phyloP scores from a whole-genome alignment of 805 yeast species.

The Limtongozyma cylindracea region DNA sequence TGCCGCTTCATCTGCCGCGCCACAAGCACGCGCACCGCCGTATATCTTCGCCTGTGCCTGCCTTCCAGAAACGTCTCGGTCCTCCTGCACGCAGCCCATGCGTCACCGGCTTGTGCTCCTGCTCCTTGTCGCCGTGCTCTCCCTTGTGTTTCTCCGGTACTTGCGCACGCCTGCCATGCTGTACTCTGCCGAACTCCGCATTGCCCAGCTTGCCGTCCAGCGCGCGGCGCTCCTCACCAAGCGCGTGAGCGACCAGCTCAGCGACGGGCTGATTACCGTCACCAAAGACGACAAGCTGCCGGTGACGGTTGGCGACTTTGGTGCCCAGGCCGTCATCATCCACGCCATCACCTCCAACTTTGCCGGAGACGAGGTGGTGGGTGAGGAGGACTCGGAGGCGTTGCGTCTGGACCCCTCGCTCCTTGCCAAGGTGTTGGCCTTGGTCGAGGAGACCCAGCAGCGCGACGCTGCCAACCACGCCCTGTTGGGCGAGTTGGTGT shows the following conservation, averaged over 20 bases:
- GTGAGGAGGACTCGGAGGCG: constrained; percentile 73
- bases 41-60: too few relatives aligned
- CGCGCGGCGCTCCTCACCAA: constrained; percentile 63
- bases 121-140: too few relatives aligned
- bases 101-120: too few relatives aligned
- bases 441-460: constrained; percentile 24
- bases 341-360: constrained; percentile 58
- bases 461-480: constrained; percentile 20
- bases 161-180: too few relatives aligned
- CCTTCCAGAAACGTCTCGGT: too few relatives aligned
- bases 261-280: constrained; percentile 17
- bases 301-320: constrained; percentile 90
- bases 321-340: constrained; percentile 84
- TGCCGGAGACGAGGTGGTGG: constrained; percentile 72
- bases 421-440: constrained; percentile 27
- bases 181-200: constrained; percentile 39
- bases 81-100: too few relatives aligned
- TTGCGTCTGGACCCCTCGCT: constrained; percentile 26
- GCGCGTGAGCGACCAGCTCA: constrained; percentile 21
- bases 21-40: too few relatives aligned
- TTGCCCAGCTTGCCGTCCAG: constrained; percentile 79
- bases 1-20: too few relatives aligned
- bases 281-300: constrained; percentile 82
- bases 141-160: too few relatives aligned
- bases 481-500: constrained; percentile 15